Percentiles rank a stretch among this genome's conserved stretches.
phyloP scores from a whole-genome alignment of 306 rosid genomes.

The Cyamopsis tetragonoloba region DNA sequence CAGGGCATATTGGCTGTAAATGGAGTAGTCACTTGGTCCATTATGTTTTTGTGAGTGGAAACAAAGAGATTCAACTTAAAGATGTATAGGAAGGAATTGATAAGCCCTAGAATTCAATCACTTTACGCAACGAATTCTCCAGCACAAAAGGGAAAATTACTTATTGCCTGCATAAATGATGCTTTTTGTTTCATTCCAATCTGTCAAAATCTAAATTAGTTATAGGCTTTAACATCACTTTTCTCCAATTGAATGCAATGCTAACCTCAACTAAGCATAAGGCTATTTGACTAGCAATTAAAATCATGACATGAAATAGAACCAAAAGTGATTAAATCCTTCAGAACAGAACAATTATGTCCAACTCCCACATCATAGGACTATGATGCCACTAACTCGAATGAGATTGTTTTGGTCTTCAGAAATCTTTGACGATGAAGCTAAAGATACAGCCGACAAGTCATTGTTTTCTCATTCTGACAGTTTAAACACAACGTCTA shows the following conservation, averaged over 20 bases:
- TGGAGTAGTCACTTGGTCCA: background rate
- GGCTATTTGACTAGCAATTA: background rate
- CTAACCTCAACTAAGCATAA: too few relatives aligned
- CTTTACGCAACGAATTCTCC: background rate
- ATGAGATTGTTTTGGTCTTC: background rate
- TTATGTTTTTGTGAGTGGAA: background rate
- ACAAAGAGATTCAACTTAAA: conserved; percentile 12
- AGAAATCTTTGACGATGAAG: background rate
- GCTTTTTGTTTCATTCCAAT: conserved; percentile 8
- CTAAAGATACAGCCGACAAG: background rate
- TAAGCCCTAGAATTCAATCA: background rate
- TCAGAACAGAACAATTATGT: conserved; percentile 16
- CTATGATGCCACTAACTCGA: background rate
- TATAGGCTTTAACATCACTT: too few relatives aligned
- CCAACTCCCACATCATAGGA: background rate
- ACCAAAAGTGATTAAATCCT: background rate
- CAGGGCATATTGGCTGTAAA: background rate
- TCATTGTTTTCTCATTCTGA: background rate
- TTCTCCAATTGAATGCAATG: too few relatives aligned
- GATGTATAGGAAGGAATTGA: background rate
- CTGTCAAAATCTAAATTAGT: background rate
- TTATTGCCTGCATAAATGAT: background rate
- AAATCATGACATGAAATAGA: background rate
- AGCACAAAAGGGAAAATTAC: background rate
- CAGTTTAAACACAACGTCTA: background rate